Conservation (phyloP, 1,139 yeast species). For the Suhomyces yuchorum region DNA sequence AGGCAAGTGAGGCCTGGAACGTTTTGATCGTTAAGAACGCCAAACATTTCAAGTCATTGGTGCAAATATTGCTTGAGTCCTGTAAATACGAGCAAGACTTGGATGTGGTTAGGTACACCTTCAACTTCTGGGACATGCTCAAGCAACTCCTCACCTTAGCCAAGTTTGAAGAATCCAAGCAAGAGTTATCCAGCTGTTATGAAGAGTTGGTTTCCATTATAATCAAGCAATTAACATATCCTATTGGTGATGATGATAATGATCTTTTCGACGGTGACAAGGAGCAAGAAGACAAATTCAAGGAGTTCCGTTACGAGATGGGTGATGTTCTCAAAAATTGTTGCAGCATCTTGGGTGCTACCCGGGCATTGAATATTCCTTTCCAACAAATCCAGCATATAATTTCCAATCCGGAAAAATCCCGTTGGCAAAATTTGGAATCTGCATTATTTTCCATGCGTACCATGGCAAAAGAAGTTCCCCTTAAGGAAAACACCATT, state of each 20-base stretch:
- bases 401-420: slow-evolving; percentile 32
- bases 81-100: slow-evolving; percentile 71
- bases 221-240: slow-evolving; percentile 75
- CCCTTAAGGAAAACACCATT: slow-evolving; percentile 62
- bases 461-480: slow-evolving; percentile 92
- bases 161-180: slow-evolving; percentile 61
- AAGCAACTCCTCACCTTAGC: slow-evolving; percentile 71
- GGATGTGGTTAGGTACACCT: slow-evolving; percentile 87
- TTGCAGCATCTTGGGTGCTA: slow-evolving; percentile 84
- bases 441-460: slow-evolving; percentile 89
- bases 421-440: slow-evolving; percentile 83
- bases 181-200: slow-evolving; percentile 62
- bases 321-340: slow-evolving; percentile 96
- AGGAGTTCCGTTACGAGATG: slow-evolving; percentile 92
- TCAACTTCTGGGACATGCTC: slow-evolving; percentile 86
- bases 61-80: slow-evolving; percentile 69
- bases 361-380: slow-evolving; percentile 65
- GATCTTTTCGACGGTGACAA: slow-evolving; percentile 58
- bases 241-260: slow-evolving; percentile 49
- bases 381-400: slow-evolving; percentile 52
- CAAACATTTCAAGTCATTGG: slow-evolving; percentile 67
- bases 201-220: slow-evolving; percentile 65
- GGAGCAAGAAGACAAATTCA: slow-evolving; percentile 90
- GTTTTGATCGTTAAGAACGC: slow-evolving; percentile 79
- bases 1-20: slow-evolving; percentile 97